Base-by-base conservation (phyloP, 345 rosid species). In the Moricandia moricandioides region DNA sequence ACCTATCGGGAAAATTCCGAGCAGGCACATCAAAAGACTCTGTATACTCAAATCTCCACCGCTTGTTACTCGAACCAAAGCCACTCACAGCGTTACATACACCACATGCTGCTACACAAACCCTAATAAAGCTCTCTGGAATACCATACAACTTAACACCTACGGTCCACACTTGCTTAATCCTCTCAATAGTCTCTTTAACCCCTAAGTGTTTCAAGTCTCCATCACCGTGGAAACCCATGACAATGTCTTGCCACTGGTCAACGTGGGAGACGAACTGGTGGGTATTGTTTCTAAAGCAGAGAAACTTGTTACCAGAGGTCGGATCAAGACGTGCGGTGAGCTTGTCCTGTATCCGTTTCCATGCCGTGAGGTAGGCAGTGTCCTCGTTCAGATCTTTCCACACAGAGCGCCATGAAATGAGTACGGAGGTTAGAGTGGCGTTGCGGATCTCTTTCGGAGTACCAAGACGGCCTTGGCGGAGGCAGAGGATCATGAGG, bases 341-440 rank as follows among this genome's bases (percentile, higher is more conserved):
- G 68, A 95, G 90, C 90, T 95, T 95, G 79, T 95, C 98, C 82
- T 92, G 98, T 81, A 95, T 95, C 29, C 99, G 89, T 82, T 95
- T 95, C 99, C 99, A 95, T 0, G 94, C 98, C 8, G 98, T 95
- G 62, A 92, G 81, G 83, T 89, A 95, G 18, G 99, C 98, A n/a
- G 98, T 95, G 67, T 95, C 99, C 78, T 95, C 99, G 82, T 92
- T 92, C 5, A 98, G 88, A 81, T 95, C 99, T 61, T 92, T 95
- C 99, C 99, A 95, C 26, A 95, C 98, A 55, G 89, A 73, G 24
- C 99, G 94, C 98, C 99, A 90, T 60, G 99, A 95, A 58, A 87
- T 84, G 69, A 95, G 88, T 18, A 95, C 97, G 51, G 90, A 57
- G 69, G 85, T 62, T 0, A 96, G 88, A 17, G 99, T 95, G 10